phyloP scores from a whole-genome alignment of 2,329 filamentous ascomycete genomes.

The Scedosporium apiospermum region DNA sequence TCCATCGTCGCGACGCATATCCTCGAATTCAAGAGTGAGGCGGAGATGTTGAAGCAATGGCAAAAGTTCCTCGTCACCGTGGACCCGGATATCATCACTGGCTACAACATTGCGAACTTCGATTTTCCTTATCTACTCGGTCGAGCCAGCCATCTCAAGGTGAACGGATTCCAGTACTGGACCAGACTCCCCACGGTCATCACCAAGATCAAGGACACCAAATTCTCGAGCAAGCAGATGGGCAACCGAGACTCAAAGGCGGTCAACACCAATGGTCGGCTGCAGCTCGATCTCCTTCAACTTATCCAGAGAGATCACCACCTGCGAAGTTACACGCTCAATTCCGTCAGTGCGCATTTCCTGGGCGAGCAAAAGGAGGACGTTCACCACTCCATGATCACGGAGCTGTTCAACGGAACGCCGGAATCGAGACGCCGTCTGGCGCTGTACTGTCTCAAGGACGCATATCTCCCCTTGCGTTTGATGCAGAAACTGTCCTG shows the following conservation, averaged over 20 bases:
- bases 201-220: slow-evolving; percentile 68
- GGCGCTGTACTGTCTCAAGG: slow-evolving; percentile 93
- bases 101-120: slow-evolving; percentile 98
- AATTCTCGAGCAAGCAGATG: slow-evolving; percentile 97
- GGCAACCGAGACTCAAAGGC: slow-evolving; percentile 89
- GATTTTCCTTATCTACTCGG: slow-evolving; percentile 95
- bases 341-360: slow-evolving; percentile 92
- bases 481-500: slow-evolving; percentile 97
- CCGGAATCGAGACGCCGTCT: slow-evolving; percentile 83
- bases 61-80: slow-evolving; percentile 80
- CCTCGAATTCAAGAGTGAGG: slow-evolving; percentile 70
- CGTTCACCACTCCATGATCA: slow-evolving; percentile 98
- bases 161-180: slow-evolving; percentile 76
- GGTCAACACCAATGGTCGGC: slow-evolving; percentile 87
- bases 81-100: slow-evolving; percentile 95
- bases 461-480: slow-evolving; percentile 88
- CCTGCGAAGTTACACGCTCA: slow-evolving; percentile 90
- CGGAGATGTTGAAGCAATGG: slow-evolving; percentile 88
- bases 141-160: slow-evolving; percentile 75
- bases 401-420: slow-evolving; percentile 93
- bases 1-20: slow-evolving; percentile 92
- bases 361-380: slow-evolving; percentile 97
- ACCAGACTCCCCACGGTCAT: slow-evolving; percentile 62
- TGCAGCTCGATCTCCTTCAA: slow-evolving; percentile 92
- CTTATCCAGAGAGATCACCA: slow-evolving; percentile 92